phyloP scores from a whole-genome alignment of 306 rosid species.

The Notholithocarpus densiflorus region DNA sequence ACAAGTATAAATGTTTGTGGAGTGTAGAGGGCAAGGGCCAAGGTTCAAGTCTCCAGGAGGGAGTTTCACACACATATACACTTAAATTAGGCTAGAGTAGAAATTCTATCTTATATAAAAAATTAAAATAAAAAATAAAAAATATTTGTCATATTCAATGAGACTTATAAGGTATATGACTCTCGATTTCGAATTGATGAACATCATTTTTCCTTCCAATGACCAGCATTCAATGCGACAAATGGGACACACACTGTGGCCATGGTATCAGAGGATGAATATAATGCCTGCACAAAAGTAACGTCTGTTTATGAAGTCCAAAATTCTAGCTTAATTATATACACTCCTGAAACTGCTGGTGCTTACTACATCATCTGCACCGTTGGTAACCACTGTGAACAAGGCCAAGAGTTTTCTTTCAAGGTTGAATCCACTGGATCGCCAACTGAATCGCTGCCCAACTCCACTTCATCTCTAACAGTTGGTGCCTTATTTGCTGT shows the following conservation, averaged over 20 bases:
- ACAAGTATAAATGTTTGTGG: too few species aligned
- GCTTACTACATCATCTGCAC: slow-evolving; percentile 30
- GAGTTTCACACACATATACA: too few species aligned
- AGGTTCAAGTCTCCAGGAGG: too few species aligned
- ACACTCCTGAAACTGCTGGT: background rate
- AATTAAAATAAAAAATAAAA: too few species aligned
- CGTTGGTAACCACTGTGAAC: slow-evolving; percentile 16
- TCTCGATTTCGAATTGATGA: background rate
- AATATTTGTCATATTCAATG: too few species aligned
- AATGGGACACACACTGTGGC: background rate
- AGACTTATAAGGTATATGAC: too few species aligned
- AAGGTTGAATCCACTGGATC: background rate
- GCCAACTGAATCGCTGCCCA: background rate
- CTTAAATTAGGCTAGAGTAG: too few species aligned
- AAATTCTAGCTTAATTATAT: too few species aligned
- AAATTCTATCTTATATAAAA: too few species aligned
- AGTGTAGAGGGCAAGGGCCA: too few species aligned
- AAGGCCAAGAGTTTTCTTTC: slow-evolving; percentile 29
- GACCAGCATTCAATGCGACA: slow-evolving; percentile 33
- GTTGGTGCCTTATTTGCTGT: slow-evolving; percentile 5
- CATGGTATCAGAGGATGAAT: slow-evolving; percentile 6
- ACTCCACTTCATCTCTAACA: slow-evolving; percentile 2
- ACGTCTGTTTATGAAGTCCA: too few species aligned
- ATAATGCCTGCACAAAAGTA: slow-evolving; percentile 1
- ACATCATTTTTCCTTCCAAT: background rate